Percentiles rank a stretch among this genome's conserved stretches.
phyloP scores from a whole-genome alignment of 306 rosid genomes.

The Ammopiptanthus mongolicus region DNA sequence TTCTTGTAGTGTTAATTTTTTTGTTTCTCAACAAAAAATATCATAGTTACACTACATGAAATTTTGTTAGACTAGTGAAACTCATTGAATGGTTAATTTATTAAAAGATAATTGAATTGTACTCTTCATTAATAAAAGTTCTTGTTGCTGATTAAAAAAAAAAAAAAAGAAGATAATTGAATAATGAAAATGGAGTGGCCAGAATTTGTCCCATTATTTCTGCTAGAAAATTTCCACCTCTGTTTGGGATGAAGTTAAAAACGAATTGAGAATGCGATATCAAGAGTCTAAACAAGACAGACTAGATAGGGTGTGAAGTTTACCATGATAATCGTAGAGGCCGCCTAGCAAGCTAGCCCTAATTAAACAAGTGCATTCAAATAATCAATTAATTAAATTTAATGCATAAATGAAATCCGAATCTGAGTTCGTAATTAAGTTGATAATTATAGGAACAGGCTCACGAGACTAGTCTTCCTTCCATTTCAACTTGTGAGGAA shows the following conservation, averaged over 20 bases:
- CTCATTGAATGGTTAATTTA: too few species aligned
- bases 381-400: neutral
- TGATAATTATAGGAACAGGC: neutral
- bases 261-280: neutral
- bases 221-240: neutral
- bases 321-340: neutral
- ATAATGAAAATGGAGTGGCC: neutral
- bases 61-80: too few species aligned
- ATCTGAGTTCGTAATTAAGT: neutral
- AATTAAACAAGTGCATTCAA: neutral
- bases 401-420: neutral
- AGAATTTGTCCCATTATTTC: neutral
- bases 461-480: conserved; percentile 4
- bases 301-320: neutral
- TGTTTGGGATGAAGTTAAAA: neutral
- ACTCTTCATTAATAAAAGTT: too few species aligned
- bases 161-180: neutral
- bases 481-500: conserved; percentile 12
- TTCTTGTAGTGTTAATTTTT: too few species aligned
- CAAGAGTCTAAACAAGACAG: neutral
- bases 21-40: too few species aligned
- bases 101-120: too few species aligned
- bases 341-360: neutral
- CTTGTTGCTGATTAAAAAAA: too few species aligned
- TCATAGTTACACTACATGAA: too few species aligned